Base-by-base conservation (phyloP, 2,329 filamentous ascomycete genomes). In the Aureobasidium sp. region DNA sequence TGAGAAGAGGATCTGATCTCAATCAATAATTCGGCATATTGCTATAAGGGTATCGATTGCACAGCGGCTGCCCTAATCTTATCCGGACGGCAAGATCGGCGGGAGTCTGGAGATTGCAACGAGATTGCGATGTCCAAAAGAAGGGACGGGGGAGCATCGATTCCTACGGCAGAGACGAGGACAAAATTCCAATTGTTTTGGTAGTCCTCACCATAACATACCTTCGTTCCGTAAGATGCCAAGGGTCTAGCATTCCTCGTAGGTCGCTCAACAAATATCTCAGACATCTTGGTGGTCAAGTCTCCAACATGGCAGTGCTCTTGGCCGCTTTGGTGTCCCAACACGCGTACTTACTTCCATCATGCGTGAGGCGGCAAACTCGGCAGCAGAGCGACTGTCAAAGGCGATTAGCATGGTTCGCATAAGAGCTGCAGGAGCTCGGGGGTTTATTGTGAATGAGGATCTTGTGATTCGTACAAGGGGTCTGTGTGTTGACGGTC, bases 401-500 rank as follows among this genome's bases (percentile, higher is more conserved):
- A 36, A 13, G 21, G 39, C 29, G 21, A 48, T 47, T 45, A 13
- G 53, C 41, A n/a, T 37, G 45, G 42, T 58, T 58, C 54, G 54
- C 54, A 58, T 48, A 34, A 27, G 32, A n/a, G 32, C 11, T 47
- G 41, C 54, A 48, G 36, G 42, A 47, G 30, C 41, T 48, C 42
- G 25, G 42, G 54, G 8, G 27, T 48, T n/a, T 32, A n/a, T 15
- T 48, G 15, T 16, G 36, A 27, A 16, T 21, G 36, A 15, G 11
- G 42, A 48, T 44, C 41, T 48, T 58, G 54, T 25, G 54, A 48
- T 48, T 47, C 21, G 45, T 27, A 15, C 42, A 32, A 32, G 29
- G 42, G 30, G 53, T 45, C 53, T 39, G 53, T 57, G 53, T 45
- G 53, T 44, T 57, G 53, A 57, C 50, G 50, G 50, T 42, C 37